phyloP scores from a whole-genome alignment of 176 grass and related monocot species.

The Paspalum vaginatum region DNA sequence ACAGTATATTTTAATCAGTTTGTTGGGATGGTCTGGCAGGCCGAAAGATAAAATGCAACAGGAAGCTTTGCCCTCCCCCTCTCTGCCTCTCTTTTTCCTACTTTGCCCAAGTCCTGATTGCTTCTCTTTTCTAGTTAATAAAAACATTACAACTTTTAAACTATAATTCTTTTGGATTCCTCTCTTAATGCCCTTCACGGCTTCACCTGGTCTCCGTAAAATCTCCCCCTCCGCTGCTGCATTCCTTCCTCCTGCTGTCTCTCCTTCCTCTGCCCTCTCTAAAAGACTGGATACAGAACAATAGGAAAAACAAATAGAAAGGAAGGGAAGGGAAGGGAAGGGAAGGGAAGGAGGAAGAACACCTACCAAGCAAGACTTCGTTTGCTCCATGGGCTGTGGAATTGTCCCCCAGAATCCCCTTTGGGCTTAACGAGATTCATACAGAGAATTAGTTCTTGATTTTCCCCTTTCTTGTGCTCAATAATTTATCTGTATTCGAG shows the following conservation, averaged over 20 bases:
- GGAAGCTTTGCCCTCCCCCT: slow-evolving; percentile 31
- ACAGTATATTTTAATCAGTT: no score
- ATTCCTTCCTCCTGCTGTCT: slow-evolving; percentile 46
- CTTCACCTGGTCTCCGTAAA: slow-evolving; percentile 59
- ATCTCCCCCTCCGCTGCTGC: slow-evolving; percentile 34
- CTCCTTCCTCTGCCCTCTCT: slow-evolving; percentile 42
- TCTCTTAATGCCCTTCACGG: slow-evolving; percentile 41
- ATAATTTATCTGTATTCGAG: slow-evolving; percentile 42
- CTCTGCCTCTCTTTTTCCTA: slow-evolving; percentile 38
- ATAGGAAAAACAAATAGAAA: slow-evolving; percentile 49
- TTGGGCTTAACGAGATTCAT: slow-evolving; percentile 52
- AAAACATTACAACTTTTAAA: slow-evolving; percentile 50
- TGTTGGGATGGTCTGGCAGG: no score
- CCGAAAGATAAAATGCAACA: slow-evolving; percentile 28
- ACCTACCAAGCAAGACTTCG: slow-evolving; percentile 53
- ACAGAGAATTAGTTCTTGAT: slow-evolving; percentile 44
- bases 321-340: slow-evolving; percentile 36
- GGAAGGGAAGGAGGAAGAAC: slow-evolving; percentile 47
- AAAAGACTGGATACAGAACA: slow-evolving; percentile 62
- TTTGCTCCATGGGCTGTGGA: slow-evolving; percentile 41
- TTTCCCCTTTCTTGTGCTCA: slow-evolving; percentile 52
- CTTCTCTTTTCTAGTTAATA: slow-evolving; percentile 43
- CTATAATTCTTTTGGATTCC: slow-evolving; percentile 55
- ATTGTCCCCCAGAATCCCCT: slow-evolving; percentile 49
- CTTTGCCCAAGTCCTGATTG: slow-evolving; percentile 39